phyloP scores from a whole-genome alignment of 2,329 filamentous ascomycete genomes.

The Verticillium nubilum region DNA sequence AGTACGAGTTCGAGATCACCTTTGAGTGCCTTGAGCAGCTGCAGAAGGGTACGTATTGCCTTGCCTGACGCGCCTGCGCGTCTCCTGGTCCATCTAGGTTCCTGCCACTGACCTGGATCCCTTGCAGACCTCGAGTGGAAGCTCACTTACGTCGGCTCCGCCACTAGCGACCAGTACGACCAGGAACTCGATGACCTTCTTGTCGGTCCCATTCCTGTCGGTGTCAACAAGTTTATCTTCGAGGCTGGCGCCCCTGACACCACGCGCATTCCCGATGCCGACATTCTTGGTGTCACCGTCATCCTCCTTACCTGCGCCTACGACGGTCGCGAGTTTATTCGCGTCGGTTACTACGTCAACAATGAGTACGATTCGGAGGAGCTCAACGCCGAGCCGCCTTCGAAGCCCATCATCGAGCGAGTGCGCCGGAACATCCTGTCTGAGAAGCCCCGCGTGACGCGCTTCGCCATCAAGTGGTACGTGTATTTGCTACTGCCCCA shows the following conservation, averaged over 20 bases:
- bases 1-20: slow-evolving; percentile 97
- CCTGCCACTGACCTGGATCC: not conserved
- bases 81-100: not conserved
- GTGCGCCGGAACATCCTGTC: slow-evolving; percentile 89
- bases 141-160: slow-evolving; percentile 96
- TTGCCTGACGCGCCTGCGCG: not conserved
- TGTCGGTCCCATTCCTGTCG: slow-evolving; percentile 94
- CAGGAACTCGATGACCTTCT: slow-evolving; percentile 97
- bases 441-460: slow-evolving; percentile 94
- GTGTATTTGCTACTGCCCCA: slow-evolving; percentile 20
- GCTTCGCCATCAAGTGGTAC: slow-evolving; percentile 98
- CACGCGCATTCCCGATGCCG: slow-evolving; percentile 83
- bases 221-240: slow-evolving; percentile 98
- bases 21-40: slow-evolving; percentile 95
- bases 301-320: slow-evolving; percentile 95
- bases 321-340: slow-evolving; percentile 93
- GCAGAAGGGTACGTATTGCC: slow-evolving; percentile 66
- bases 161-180: slow-evolving; percentile 94
- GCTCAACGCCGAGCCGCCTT: slow-evolving; percentile 79
- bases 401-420: slow-evolving; percentile 88
- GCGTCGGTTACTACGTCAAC: slow-evolving; percentile 98
- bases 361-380: slow-evolving; percentile 97
- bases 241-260: slow-evolving; percentile 91
- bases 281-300: slow-evolving; percentile 95
- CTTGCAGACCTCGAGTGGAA: slow-evolving; percentile 93